phyloP scores from a whole-genome alignment of 2,329 filamentous ascomycete species.

The Xylariaceae sp. region DNA sequence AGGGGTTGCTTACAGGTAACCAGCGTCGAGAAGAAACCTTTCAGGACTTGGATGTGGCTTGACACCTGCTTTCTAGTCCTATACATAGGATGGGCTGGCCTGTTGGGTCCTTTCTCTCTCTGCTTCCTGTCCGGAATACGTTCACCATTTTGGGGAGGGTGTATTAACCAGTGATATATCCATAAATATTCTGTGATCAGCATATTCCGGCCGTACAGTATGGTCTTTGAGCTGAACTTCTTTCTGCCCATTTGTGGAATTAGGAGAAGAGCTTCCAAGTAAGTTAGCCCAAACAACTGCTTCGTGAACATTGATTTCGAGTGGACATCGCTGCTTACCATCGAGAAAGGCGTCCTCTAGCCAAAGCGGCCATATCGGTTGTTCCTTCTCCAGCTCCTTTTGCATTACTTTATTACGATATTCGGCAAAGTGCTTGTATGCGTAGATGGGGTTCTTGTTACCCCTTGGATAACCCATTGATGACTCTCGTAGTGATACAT shows the following conservation, averaged over 20 bases:
- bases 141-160: conserved; percentile 47
- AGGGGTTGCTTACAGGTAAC: conserved; percentile 59
- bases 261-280: conserved; percentile 57
- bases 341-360: conserved; percentile 70
- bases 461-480: conserved; percentile 38
- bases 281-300: conserved; percentile 19
- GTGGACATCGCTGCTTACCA: conserved; percentile 47
- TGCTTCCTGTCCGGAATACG: conserved; percentile 50
- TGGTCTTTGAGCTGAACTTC: conserved; percentile 67
- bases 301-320: neutral
- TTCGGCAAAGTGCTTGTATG: conserved; percentile 64
- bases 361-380: conserved; percentile 63
- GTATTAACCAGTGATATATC: conserved; percentile 51
- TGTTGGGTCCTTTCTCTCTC: conserved; percentile 35
- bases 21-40: conserved; percentile 65
- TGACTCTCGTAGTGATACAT: conserved; percentile 39
- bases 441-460: conserved; percentile 61
- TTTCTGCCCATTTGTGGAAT: conserved; percentile 68
- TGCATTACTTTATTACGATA: conserved; percentile 68
- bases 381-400: conserved; percentile 62
- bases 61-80: conserved; percentile 64
- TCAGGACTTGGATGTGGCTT: conserved; percentile 71
- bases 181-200: conserved; percentile 70
- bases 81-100: conserved; percentile 35
- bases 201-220: conserved; percentile 70